phyloP scores from a whole-genome alignment of 257 asterid species.

The Nicotiana obtusifolia region DNA sequence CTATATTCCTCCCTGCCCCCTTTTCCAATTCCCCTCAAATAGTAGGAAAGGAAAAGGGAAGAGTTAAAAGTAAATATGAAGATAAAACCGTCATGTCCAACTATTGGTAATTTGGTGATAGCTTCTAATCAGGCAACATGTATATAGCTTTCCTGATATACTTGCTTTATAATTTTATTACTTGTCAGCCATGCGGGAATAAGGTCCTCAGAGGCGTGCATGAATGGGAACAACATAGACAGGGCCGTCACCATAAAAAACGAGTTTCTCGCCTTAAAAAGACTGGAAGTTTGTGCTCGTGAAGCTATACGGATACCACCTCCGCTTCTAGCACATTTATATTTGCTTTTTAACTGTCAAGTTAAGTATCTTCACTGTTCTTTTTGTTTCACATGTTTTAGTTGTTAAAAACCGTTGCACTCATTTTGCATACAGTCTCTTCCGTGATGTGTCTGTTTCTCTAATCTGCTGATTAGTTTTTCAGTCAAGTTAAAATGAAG shows the following conservation, averaged over 20 bases:
- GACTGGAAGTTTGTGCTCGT: constrained; percentile 15
- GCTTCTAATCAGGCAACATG: not conserved
- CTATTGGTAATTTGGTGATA: not conserved
- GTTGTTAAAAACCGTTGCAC: not conserved
- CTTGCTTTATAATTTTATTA: not conserved
- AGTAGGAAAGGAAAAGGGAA: not conserved
- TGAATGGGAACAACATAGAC: constrained; percentile 85
- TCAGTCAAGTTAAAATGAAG: not conserved
- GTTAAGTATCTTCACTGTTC: not conserved
- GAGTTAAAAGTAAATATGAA: not conserved
- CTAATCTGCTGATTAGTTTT: not conserved
- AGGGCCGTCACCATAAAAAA: constrained; percentile 77
- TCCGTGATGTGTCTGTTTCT: not conserved
- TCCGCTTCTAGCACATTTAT: not conserved
- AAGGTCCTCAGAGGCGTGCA: constrained; percentile 86
- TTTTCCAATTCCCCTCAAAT: not conserved
- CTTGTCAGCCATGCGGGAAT: constrained; percentile 63
- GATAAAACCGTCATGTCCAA: not conserved
- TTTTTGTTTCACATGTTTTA: not conserved
- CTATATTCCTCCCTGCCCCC: not conserved
- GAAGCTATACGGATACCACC: not conserved
- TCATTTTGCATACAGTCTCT: not conserved
- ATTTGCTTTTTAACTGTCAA: not conserved
- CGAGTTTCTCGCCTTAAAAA: constrained; percentile 54
- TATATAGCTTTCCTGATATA: not conserved